Evolutionary conservation across 2,329 filamentous ascomycete genomes (phyloP), one percentile per base, ranked within the genome.

Genomic region (Botryosphaeria agaves): DNA sequence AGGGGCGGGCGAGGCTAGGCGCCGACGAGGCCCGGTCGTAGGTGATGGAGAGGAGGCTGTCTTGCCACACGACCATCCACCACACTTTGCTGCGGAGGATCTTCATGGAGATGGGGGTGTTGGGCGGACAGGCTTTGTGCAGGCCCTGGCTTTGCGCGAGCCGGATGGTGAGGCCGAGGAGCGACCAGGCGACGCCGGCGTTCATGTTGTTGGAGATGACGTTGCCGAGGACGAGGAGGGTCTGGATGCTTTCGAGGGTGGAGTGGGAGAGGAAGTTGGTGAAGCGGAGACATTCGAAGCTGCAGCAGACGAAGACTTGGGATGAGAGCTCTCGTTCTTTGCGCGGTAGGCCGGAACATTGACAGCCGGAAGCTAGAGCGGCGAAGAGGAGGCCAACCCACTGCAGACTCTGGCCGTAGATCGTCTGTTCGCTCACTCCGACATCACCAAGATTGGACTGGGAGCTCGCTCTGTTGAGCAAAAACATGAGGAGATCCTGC

Each of bases 1-100:
- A n/a, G 27, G 61, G 57, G 1, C 59, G 57, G 35, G 62, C 61
- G 30, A 59, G 53, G n/a, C 67, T 62, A 5, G 66, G 65, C 16
- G 56, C 62, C 9, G 64, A 66, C 2, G 66, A 67, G 2, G 61
- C 61, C 21, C 70, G 53, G 40, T 75, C 70, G 41, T 73, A 75
- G 2, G 69, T 73, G 18, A 75, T 62, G 6, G 69, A 73, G 15
- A 75, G 61, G 28, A 74, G 56, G 33, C 66, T 72, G 40, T 75
- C 70, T 43, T 74, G 70, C 70, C 70, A 75, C 18, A 72, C 59
- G 38, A 74, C 59, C 2, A 67, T 67, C 70, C 70, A 75, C 60
- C 61, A 63, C n/a, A n/a, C n/a, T n/a, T n/a, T n/a, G n/a, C n/a
- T n/a, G n/a, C n/a, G n/a, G n/a, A n/a, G n/a, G n/a, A n/a, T n/a